Conservation (phyloP, 1,284 basidiomycete genomes). For the Puccinia novopanici region DNA sequence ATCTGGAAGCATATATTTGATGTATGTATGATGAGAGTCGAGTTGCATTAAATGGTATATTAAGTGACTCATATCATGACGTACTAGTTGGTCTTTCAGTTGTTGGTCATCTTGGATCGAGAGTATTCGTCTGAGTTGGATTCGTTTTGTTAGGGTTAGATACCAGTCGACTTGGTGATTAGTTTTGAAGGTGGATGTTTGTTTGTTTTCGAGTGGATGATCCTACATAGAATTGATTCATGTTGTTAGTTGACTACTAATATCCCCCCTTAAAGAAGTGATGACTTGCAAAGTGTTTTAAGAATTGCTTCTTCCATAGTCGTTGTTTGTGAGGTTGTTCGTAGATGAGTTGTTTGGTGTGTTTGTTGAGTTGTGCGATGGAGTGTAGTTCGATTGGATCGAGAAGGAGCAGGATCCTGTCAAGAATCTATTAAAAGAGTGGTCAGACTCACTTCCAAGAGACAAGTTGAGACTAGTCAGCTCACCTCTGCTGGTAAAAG, state of each 20-base stretch:
- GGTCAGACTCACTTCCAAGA: too few relatives aligned
- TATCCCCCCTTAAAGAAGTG: too few relatives aligned
- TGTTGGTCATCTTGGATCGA: not conserved
- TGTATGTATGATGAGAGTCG: too few relatives aligned
- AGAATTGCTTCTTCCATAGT: conserved; percentile 10
- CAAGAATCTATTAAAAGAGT: not conserved
- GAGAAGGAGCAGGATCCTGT: not conserved
- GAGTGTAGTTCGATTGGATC: conserved; percentile 1
- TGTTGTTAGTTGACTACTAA: too few relatives aligned
- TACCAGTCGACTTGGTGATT: conserved; percentile 13
- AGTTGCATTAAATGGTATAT: too few relatives aligned
- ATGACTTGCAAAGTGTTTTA: conserved; percentile 34
- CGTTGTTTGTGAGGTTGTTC: not conserved
- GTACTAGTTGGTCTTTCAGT: conserved; percentile 4
- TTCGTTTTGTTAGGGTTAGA: not conserved
- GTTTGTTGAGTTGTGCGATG: not conserved
- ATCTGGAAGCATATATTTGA: too few relatives aligned
- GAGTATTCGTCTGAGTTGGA: conserved; percentile 27
- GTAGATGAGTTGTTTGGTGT: not conserved
- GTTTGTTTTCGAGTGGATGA: not conserved
- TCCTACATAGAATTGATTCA: too few relatives aligned
- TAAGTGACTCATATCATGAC: too few relatives aligned
- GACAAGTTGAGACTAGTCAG: too few relatives aligned
- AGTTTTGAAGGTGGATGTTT: not conserved
- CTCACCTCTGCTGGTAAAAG: too few relatives aligned